These are phyloP conservation scores for Tulasnella sp. DNA, from an alignment of 768 basidiomycete species.

Conservation along the genomic window DNA sequence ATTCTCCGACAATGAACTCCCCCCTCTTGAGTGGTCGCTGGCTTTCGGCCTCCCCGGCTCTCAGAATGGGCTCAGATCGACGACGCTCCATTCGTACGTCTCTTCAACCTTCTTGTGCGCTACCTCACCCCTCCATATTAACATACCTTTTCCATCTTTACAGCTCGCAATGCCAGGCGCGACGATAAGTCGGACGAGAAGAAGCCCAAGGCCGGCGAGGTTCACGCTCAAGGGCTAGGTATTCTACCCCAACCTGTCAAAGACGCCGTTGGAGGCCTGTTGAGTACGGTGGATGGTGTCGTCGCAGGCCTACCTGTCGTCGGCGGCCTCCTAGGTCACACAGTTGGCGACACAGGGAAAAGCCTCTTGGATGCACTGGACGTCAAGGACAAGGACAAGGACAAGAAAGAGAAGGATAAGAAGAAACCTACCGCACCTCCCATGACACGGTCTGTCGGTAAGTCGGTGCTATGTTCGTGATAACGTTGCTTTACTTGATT, in stretches of 20 bases:
- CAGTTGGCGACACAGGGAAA: neutral
- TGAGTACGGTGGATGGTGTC: neutral
- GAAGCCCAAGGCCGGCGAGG: neutral
- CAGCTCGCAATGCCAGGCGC: neutral
- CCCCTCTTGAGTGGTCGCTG: neutral
- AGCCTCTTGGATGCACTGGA: neutral
- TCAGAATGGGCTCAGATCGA: neutral
- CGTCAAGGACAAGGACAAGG: neutral
- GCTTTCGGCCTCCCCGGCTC: neutral
- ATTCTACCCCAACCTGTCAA: neutral
- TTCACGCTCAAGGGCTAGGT: slow-evolving; percentile 3
- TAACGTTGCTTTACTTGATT: neutral
- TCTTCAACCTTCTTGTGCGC: neutral
- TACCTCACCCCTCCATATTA: neutral
- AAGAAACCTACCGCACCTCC: neutral
- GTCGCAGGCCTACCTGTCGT: neutral
- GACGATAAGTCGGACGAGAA: neutral
- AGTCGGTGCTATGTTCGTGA: neutral
- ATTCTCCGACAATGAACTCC: neutral
- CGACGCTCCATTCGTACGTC: slow-evolving; percentile 1
- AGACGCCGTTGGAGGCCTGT: neutral
- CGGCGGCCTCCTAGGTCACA: neutral
- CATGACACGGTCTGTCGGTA: neutral
- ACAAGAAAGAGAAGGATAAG: neutral
- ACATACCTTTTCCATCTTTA: neutral